Percentiles rank a stretch among this genome's conserved stretches.
Conservation (phyloP, 108 stramenopile species). For the Skeletonema grethae region DNA sequence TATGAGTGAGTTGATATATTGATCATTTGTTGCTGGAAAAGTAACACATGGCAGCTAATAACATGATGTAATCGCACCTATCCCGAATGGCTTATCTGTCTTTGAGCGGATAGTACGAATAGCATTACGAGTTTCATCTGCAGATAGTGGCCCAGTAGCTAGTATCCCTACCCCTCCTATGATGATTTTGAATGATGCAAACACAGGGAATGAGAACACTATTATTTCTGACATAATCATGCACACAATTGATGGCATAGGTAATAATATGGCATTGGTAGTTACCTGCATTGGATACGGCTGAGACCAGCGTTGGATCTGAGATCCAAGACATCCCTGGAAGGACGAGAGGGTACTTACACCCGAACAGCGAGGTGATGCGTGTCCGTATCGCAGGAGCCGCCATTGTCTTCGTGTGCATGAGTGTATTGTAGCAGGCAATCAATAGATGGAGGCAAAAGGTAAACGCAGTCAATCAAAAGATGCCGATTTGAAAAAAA, state of each 20-base stretch:
- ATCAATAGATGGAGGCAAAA: too few species aligned
- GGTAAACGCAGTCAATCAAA: too few species aligned
- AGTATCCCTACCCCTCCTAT: constrained; percentile 80
- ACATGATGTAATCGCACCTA: constrained; percentile 30
- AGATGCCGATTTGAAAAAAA: too few species aligned
- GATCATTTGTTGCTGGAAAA: background rate
- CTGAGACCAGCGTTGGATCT: constrained; percentile 76
- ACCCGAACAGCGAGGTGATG: constrained; percentile 72
- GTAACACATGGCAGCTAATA: background rate
- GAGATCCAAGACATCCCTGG: constrained; percentile 91
- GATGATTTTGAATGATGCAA: background rate
- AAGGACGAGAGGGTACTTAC: constrained; percentile 78
- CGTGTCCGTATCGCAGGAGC: constrained; percentile 54
- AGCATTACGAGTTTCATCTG: constrained; percentile 64
- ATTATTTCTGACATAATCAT: background rate
- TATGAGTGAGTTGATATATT: background rate
- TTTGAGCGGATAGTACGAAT: constrained; percentile 69
- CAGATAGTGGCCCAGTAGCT: constrained; percentile 82
- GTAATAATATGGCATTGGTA: background rate
- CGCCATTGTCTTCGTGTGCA: background rate
- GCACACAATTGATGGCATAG: too few species aligned
- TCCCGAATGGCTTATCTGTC: constrained; percentile 79
- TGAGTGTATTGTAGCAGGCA: too few species aligned
- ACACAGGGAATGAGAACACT: background rate
- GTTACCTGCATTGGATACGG: constrained; percentile 85